Base-by-base conservation (phyloP, 1,284 basidiomycete species). In the Dichomitus squalens region DNA sequence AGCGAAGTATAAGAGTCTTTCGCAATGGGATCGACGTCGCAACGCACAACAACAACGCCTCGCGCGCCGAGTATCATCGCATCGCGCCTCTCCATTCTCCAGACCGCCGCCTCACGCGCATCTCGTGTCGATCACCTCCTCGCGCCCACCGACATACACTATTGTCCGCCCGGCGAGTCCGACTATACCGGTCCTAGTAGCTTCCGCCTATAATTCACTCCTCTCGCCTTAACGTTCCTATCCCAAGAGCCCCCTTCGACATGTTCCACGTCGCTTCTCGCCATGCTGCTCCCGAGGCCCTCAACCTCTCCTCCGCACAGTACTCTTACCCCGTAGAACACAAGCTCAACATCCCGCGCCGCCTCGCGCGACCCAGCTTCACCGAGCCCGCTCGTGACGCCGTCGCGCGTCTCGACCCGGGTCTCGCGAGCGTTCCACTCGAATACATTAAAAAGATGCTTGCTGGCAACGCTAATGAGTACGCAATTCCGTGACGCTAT, bases 401-500 rank as follows among this genome's bases (percentile, higher is more conserved):
- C n/a, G 60, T 75, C 40, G 68, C 68, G 1, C 64, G 68, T 3
- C 63, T 76, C 49, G 75, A 74, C 55, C 73, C 73, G 4, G 72
- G 71, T 21, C 72, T 79, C 50, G 69, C 65, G 16, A 65, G 70
- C 20, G 64, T 76, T 7, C 72, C 76, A 27, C 56, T 73, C 33
- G 66, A 74, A 27, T 79, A 76, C 63, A 71, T 79, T 39, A 72
- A 72, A 35, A 73, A 73, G 39, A 66, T 66, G 57, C 67, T 79
- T 39, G 73, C 71, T 55, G 61, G 65, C 50, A 68, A 70, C 49
- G 70, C 73, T 49, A 58, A 72, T 43, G 63, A 71, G 76, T 79
- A 67, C 56, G 75, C 74, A 36, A 39, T 31, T n/a, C 40, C 20
- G 23, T 47, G 23, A 36, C 23, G n/a, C 25, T 18, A 27, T n/a